phyloP scores from a whole-genome alignment of 2,329 filamentous ascomycete genomes.

The Stemphylium vesicarium region DNA sequence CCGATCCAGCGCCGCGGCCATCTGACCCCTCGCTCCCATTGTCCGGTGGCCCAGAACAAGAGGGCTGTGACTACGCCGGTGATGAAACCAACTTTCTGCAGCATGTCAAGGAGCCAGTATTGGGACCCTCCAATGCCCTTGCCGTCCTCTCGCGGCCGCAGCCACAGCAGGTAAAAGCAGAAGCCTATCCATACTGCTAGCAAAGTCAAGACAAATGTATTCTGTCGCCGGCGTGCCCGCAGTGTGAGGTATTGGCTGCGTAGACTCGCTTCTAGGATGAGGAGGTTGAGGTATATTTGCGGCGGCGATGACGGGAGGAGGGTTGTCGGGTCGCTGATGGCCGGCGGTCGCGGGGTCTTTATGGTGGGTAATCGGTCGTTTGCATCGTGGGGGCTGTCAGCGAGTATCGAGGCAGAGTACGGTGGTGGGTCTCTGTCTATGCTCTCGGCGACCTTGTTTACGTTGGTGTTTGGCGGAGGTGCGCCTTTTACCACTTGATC shows the following conservation, averaged over 20 bases:
- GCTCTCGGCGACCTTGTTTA: conserved; percentile 14
- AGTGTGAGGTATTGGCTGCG: conserved; percentile 92
- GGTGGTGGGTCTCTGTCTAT: conserved; percentile 19
- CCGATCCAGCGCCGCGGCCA: conserved; percentile 93
- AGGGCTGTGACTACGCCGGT: conserved; percentile 86
- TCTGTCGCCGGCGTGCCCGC: conserved; percentile 84
- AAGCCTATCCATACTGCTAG: conserved; percentile 80
- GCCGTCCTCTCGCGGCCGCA: conserved; percentile 95
- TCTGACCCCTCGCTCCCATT: conserved; percentile 93
- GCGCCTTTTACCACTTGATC: conserved; percentile 94
- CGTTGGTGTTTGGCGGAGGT: conserved; percentile 65
- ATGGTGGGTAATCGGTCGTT: conserved; percentile 50
- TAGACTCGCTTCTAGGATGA: conserved; percentile 93
- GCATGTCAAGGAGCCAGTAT: conserved; percentile 93
- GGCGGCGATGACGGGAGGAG: conserved; percentile 87
- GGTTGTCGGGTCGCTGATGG: conserved; percentile 71
- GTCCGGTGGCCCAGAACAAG: conserved; percentile 91
- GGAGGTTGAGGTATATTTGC: conserved; percentile 96
- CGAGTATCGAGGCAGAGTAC: conserved; percentile 21
- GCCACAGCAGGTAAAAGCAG: conserved; percentile 89
- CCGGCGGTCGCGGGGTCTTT: conserved; percentile 48
- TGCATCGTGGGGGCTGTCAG: conserved; percentile 35
- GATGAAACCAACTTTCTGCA: conserved; percentile 89
- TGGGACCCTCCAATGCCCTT: conserved; percentile 88
- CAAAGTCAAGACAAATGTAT: conserved; percentile 87